Evolutionary conservation across 2,329 filamentous ascomycete genomes (phyloP).

Genomic region (Penicillium sp.): DNA sequence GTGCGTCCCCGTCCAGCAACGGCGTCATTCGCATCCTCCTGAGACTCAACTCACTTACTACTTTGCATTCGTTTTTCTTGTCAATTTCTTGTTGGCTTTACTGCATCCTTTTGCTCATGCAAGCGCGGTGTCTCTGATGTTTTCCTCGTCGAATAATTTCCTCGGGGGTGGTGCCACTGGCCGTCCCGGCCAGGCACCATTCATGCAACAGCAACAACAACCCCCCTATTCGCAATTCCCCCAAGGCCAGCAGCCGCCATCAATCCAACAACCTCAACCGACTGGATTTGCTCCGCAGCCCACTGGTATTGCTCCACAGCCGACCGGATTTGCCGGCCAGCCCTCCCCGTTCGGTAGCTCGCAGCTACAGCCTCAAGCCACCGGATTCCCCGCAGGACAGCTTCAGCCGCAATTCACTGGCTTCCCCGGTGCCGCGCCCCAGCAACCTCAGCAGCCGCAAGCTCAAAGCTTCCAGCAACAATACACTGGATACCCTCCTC

Average conservation of each 20-base stretch:
- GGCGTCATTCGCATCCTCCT: conserved; percentile 31
- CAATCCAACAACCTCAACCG: conserved; percentile 52
- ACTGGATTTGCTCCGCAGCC: conserved; percentile 48
- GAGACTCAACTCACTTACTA: conserved; percentile 19
- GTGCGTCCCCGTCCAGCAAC: conserved; percentile 26
- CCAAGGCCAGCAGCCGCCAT: conserved; percentile 47
- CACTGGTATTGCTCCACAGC: conserved; percentile 54
- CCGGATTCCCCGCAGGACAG: conserved; percentile 58
- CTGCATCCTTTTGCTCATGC: conserved; percentile 27
- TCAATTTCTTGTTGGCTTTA: conserved; percentile 18
- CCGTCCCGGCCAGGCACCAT: conserved; percentile 63
- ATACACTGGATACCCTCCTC: conserved; percentile 57
- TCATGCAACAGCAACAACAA: conserved; percentile 47
- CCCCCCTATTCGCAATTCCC: conserved; percentile 40
- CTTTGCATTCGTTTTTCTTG: conserved; percentile 24
- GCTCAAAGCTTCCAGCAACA: conserved; percentile 47
- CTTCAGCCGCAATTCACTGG: conserved; percentile 48
- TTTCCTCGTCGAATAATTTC: conserved; percentile 83
- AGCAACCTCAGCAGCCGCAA: conserved; percentile 44
- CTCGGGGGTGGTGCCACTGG: conserved; percentile 74
- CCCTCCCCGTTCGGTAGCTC: conserved; percentile 52
- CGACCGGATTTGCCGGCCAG: conserved; percentile 55
- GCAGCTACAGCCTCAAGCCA: conserved; percentile 64
- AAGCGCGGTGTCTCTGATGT: conserved; percentile 59
- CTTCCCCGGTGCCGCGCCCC: conserved; percentile 39